Percentiles rank a stretch among this genome's conserved stretches.
These are phyloP conservation scores for Penicillium flavigenum DNA, from an alignment of 495 filamentous ascomycete genomes.

Conservation along the genomic window DNA sequence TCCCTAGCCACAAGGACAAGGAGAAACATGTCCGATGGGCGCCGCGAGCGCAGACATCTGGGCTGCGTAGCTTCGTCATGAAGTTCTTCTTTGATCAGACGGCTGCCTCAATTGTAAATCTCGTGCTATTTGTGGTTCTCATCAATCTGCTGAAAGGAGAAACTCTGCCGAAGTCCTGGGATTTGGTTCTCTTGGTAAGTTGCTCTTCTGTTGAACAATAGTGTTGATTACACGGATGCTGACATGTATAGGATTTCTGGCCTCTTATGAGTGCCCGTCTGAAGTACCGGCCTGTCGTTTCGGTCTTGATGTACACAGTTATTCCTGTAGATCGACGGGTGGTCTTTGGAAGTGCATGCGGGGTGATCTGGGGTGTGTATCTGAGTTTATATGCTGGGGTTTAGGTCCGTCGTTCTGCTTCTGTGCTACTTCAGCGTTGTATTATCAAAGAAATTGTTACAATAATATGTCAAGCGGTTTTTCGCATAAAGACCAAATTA, in stretches of 20 bases:
- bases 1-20: constrained; percentile 43
- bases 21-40: constrained; percentile 37
- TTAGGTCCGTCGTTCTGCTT: constrained; percentile 18
- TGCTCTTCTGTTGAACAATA: constrained; percentile 1
- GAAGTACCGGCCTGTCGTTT: constrained; percentile 84
- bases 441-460: neutral
- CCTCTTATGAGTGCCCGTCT: constrained; percentile 70
- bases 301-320: constrained; percentile 73
- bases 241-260: constrained; percentile 56
- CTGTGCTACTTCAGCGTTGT: constrained; percentile 8
- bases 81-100: constrained; percentile 87
- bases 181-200: constrained; percentile 41
- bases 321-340: constrained; percentile 74
- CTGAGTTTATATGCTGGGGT: constrained; percentile 66
- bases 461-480: neutral
- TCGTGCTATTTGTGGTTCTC: constrained; percentile 65
- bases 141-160: constrained; percentile 55
- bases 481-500: neutral
- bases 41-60: constrained; percentile 27
- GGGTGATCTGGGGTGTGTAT: constrained; percentile 84
- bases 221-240: constrained; percentile 5
- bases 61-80: constrained; percentile 65
- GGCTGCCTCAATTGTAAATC: constrained; percentile 72
- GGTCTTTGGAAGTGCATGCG: constrained; percentile 75
- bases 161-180: constrained; percentile 25